A percentile compares a stretch with the other conserved stretches of the same genome.
Evolutionary conservation across 208 protist genomes (phyloP).

Genomic region (Crithidia expoeki): DNA sequence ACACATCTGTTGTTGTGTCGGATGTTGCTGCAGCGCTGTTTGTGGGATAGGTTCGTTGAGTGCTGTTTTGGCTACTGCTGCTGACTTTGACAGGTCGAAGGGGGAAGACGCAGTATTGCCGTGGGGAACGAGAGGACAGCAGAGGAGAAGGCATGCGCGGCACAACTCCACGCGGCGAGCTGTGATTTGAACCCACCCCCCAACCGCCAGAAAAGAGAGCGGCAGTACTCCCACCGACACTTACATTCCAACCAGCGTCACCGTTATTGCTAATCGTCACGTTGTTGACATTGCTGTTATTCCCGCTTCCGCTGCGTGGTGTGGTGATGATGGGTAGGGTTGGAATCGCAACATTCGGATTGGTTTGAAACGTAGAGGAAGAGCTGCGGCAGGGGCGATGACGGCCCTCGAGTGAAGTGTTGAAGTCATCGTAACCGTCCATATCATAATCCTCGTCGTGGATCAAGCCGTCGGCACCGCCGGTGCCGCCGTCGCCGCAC

Average conservation of each 20-base stretch:
- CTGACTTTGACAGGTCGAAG: background rate
- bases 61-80: background rate
- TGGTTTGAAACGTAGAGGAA: background rate
- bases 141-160: slow-evolving; percentile 15
- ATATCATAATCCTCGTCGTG: background rate
- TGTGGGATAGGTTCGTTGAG: too few species aligned
- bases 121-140: slow-evolving; percentile 12
- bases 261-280: background rate
- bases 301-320: background rate
- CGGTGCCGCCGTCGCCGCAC: background rate
- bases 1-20: background rate
- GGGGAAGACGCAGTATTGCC: slow-evolving; percentile 3
- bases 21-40: too few species aligned
- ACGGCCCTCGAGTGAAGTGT: background rate
- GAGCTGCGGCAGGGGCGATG: background rate
- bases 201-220: background rate
- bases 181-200: background rate
- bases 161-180: slow-evolving; percentile 3
- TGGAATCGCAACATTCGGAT: background rate
- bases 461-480: background rate
- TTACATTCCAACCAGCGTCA: background rate
- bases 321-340: slow-evolving; percentile 4
- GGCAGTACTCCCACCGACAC: too few species aligned
- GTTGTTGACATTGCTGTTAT: background rate
- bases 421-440: background rate